Evolutionary conservation across 495 filamentous ascomycete genomes (phyloP), one percentile per base, ranked within the genome.

Genomic region (Hypoxylon trugodes): DNA sequence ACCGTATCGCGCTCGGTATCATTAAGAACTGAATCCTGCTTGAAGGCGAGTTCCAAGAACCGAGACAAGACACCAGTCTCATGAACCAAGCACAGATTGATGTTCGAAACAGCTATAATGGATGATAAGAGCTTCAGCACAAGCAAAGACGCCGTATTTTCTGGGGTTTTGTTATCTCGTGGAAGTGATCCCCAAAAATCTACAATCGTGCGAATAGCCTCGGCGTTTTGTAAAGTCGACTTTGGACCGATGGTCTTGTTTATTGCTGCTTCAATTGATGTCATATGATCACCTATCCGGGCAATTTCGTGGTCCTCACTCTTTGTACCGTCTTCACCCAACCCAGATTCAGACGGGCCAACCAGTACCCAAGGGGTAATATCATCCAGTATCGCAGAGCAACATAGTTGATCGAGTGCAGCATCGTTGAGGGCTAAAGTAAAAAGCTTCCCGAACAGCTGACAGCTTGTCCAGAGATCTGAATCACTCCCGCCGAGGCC

Each of bases 401-500:
- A 72, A 53, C 77, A 82, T 62, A 85, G 68, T 48, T 79, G 74
- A 28, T 85, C 80, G 32, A 90, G 75, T 4, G 84, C 80, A 69
- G 90, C 86, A 70, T 96, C 90, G 49, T 91, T 90, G 33, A 96
- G 74, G 6, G 89, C 87, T 69, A 94, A 93, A 4, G 90, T 86
- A 47, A 97, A 79, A n/a, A 97, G 83, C 61, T 87, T 85, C 12
- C 92, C 92, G 76, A 96, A 96, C 1, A 96, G 77, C 70, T 92
- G 89, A 43, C 90, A 87, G 58, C 84, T 83, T 50, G 87, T 86
- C 74, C 79, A 83, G 21, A 81, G 70, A 60, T 86, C 83, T n/a
- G 81, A 78, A 32, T 86, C 81, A 12, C 74, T 79, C 57, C 83
- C 83, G 61, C 87, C 78, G 61, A 86, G 72, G 57, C 87, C 81